Evolutionary conservation across 176 grass and related monocot species (phyloP).

Genomic region (Neostapfia colusana): DNA sequence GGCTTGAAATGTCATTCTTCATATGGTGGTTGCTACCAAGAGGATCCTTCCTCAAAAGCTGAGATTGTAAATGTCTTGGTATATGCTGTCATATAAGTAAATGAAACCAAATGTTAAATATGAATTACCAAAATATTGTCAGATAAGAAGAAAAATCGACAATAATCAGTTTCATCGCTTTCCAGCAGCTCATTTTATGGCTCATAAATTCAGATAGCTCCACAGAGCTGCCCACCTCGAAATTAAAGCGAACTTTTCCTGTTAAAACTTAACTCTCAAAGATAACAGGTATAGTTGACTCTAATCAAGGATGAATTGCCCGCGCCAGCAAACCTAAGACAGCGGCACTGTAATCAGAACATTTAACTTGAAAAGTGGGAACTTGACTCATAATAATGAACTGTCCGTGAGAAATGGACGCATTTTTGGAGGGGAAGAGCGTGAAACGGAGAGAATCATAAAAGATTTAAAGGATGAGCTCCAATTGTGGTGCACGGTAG

Average conservation of each 20-base stretch:
- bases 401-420: no score
- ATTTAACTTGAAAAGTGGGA: no score
- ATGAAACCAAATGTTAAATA: conserved; percentile 21
- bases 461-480: no score
- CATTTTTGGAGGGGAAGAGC: no score
- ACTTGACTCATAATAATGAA: no score
- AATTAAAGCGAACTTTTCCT: background rate
- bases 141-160: background rate
- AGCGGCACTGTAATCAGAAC: no score
- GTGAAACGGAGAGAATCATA: no score
- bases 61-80: conserved; percentile 65
- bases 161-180: conserved; percentile 1
- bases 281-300: background rate
- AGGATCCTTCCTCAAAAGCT: conserved; percentile 61
- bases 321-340: background rate
- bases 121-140: background rate
- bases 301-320: background rate
- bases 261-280: background rate
- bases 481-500: background rate
- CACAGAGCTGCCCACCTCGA: background rate
- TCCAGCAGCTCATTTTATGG: background rate
- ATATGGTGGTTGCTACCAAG: conserved; percentile 30
- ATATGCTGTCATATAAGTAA: conserved; percentile 59
- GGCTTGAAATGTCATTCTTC: conserved; percentile 69
- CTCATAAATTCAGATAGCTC: background rate